These are phyloP conservation scores for Boletus sp. DNA, from an alignment of 768 basidiomycete genomes.

Conservation along the genomic window DNA sequence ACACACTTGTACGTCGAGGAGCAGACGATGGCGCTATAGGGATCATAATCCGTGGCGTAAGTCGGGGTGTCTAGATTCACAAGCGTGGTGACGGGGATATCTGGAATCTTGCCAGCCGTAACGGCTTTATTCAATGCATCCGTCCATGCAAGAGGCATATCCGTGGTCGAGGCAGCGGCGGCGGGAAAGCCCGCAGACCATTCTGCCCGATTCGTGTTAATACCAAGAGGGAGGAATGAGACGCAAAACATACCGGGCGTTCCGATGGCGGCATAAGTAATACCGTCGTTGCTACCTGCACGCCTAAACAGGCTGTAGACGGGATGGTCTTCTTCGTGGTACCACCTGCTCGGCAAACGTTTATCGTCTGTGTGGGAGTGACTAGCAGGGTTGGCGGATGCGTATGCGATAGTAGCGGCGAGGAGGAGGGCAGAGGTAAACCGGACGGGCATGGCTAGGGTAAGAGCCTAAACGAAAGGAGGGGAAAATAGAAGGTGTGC, in stretches of 20 bases:
- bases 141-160: conserved; percentile 68
- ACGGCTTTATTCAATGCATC: conserved; percentile 69
- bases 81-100: conserved; percentile 52
- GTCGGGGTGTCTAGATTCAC: conserved; percentile 30
- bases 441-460: conserved; percentile 24
- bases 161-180: conserved; percentile 44
- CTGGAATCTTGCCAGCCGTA: conserved; percentile 68
- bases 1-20: conserved; percentile 73
- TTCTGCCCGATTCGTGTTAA: conserved; percentile 34
- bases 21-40: conserved; percentile 57
- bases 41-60: conserved; percentile 41
- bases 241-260: conserved; percentile 46
- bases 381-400: conserved; percentile 17
- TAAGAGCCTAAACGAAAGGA: conserved; percentile 39
- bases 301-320: conserved; percentile 65
- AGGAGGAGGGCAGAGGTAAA: conserved; percentile 27
- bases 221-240: background rate
- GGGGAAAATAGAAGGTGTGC: conserved; percentile 30
- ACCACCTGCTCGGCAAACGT: conserved; percentile 47
- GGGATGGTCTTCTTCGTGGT: conserved; percentile 59
- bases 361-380: conserved; percentile 19
- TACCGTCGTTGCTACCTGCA: conserved; percentile 42
- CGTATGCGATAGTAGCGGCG: conserved; percentile 21
- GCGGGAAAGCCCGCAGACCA: conserved; percentile 66
- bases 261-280: conserved; percentile 54